Percentiles rank a stretch among this genome's conserved stretches.
These are phyloP conservation scores for Cicer cuneatum DNA, from an alignment of 306 rosid species.

Conservation along the genomic window DNA sequence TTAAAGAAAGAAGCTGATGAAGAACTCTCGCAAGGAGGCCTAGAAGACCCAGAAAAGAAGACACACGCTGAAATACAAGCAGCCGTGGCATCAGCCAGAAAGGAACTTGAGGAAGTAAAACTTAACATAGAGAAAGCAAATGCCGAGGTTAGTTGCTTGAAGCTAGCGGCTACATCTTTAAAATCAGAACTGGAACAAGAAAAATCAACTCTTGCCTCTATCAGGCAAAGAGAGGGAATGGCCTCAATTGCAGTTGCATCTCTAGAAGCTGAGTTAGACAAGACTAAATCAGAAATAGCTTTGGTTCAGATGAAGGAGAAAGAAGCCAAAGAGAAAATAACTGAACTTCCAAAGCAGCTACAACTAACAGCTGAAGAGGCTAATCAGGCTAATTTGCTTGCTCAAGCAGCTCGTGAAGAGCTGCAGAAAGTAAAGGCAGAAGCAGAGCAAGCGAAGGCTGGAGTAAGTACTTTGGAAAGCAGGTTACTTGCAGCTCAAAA, in stretches of 20 bases:
- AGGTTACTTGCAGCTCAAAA: constrained; percentile 87
- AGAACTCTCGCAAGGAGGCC: constrained; percentile 51
- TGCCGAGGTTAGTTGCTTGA: constrained; percentile 80
- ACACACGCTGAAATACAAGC: constrained; percentile 71
- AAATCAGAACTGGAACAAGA: constrained; percentile 80
- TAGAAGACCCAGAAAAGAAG: constrained; percentile 59
- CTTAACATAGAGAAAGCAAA: constrained; percentile 87
- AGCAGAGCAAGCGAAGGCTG: constrained; percentile 95
- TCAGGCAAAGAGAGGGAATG: constrained; percentile 96
- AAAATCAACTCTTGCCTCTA: constrained; percentile 70
- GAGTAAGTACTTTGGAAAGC: constrained; percentile 84
- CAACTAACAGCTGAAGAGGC: constrained; percentile 84
- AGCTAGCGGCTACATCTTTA: constrained; percentile 82
- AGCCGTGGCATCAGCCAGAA: constrained; percentile 78
- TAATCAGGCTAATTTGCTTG: constrained; percentile 78
- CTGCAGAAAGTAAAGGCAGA: constrained; percentile 78
- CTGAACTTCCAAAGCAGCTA: constrained; percentile 78
- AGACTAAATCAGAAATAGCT: constrained; percentile 86
- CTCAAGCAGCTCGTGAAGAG: constrained; percentile 72
- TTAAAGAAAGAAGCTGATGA: constrained; percentile 61
- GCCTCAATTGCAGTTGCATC: constrained; percentile 91
- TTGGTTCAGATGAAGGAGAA: constrained; percentile 90
- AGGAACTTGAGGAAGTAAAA: constrained; percentile 85
- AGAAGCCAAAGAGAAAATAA: constrained; percentile 81
- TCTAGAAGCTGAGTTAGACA: constrained; percentile 86